These are phyloP conservation scores for Penicillium paxilli DNA, from an alignment of 495 filamentous ascomycete genomes.

Conservation along the genomic window DNA sequence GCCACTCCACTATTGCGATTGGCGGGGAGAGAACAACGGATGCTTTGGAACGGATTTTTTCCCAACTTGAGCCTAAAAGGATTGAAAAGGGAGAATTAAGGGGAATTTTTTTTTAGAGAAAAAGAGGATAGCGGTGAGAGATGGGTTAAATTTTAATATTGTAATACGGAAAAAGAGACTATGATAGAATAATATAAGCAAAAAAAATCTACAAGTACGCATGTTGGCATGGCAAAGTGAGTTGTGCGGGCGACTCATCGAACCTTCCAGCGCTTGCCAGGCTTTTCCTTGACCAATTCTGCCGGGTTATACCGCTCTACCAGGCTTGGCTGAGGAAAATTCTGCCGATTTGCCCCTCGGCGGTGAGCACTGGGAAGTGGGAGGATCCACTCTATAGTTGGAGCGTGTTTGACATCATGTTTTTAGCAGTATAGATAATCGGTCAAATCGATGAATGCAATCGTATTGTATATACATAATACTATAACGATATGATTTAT, in stretches of 20 bases:
- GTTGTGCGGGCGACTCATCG: conserved; percentile 27
- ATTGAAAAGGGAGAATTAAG: background rate
- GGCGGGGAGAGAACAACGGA: conserved; percentile 26
- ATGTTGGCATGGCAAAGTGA: conserved; percentile 10
- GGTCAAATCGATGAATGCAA: no score
- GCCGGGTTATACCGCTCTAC: conserved; percentile 27
- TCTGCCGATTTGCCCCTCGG: background rate
- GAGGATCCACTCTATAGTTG: background rate
- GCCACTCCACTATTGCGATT: conserved; percentile 35
- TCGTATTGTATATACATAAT: no score
- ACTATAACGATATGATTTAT: no score
- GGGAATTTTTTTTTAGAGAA: background rate
- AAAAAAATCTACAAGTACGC: no score
- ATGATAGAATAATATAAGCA: conserved; percentile 18
- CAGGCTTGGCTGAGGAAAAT: conserved; percentile 31
- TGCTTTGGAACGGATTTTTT: conserved; percentile 13
- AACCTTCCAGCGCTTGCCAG: conserved; percentile 44
- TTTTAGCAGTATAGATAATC: no score
- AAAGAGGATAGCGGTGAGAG: background rate
- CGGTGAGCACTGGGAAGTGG: no score
- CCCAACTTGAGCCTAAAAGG: background rate
- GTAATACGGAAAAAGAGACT: conserved; percentile 7
- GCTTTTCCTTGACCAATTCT: conserved; percentile 5
- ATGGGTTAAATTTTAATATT: no score
- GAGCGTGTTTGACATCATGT: background rate